phyloP scores from a whole-genome alignment of 805 yeast genomes.

The Scheffersomyces ergatensis region DNA sequence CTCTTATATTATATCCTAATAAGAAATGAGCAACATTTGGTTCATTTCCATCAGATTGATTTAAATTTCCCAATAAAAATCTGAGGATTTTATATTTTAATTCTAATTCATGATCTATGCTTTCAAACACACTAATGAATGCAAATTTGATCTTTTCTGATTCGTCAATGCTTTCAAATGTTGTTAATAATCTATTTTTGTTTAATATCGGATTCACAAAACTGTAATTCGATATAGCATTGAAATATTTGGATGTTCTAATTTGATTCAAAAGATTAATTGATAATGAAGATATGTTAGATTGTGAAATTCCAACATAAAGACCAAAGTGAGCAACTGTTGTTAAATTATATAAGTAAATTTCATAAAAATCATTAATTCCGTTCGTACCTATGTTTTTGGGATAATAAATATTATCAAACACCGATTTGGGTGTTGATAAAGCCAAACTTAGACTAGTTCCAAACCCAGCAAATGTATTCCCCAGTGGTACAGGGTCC shows the following conservation, averaged over 20 bases:
- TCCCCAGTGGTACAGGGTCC: conserved; percentile 10
- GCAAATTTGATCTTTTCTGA: conserved; percentile 70
- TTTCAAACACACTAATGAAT: conserved; percentile 63
- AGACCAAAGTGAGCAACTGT: conserved; percentile 72
- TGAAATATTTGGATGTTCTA: conserved; percentile 36
- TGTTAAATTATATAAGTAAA: conserved; percentile 67
- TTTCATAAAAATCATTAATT: conserved; percentile 63
- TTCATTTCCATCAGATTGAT: conserved; percentile 31
- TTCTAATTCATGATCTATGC: conserved; percentile 35
- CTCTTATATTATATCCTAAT: conserved; percentile 63
- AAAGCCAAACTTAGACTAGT: conserved; percentile 27
- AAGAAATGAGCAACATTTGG: conserved; percentile 70
- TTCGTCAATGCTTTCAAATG: conserved; percentile 76
- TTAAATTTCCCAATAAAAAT: conserved; percentile 52
- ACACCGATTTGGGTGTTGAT: conserved; percentile 16
- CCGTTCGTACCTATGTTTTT: conserved; percentile 56
- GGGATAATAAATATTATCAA: conserved; percentile 37
- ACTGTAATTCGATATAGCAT: conserved; percentile 1
- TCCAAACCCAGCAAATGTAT: conserved; percentile 14
- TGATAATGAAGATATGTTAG: conserved; percentile 50
- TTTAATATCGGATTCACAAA: conserved; percentile 29
- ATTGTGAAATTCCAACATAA: conserved; percentile 61
- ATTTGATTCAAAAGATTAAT: conserved; percentile 53
- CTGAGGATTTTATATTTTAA: conserved; percentile 59
- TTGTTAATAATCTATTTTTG: conserved; percentile 63